A percentile compares a stretch with the other conserved stretches of the same genome.
These are phyloP conservation scores for Moniliella sp. DNA, from an alignment of 1,284 basidiomycete genomes.

Conservation along the genomic window DNA sequence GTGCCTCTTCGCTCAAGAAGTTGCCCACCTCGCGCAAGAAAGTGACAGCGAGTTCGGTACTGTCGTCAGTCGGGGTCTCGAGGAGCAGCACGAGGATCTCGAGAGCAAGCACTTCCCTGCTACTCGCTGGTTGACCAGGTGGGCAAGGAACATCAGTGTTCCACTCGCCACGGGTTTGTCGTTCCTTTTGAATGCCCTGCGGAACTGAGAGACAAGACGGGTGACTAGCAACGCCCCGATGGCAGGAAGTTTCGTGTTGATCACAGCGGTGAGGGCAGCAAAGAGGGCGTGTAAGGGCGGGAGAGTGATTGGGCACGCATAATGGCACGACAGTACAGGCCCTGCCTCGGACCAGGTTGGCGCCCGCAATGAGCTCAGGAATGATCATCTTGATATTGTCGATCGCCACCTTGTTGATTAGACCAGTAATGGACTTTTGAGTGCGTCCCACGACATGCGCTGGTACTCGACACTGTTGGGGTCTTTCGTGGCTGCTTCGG, in stretches of 20 bases:
- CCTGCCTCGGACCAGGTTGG: constrained; percentile 30
- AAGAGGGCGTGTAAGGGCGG: constrained; percentile 95
- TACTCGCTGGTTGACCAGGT: constrained; percentile 84
- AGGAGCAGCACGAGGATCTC: constrained; percentile 82
- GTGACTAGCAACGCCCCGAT: constrained; percentile 76
- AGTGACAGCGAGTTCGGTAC: constrained; percentile 88
- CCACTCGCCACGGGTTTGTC: constrained; percentile 93
- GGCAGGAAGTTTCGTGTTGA: constrained; percentile 91
- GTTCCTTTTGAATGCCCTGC: constrained; percentile 81
- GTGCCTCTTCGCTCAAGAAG: constrained; percentile 75
- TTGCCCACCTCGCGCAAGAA: constrained; percentile 93
- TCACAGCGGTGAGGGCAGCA: constrained; percentile 71
- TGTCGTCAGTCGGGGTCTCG: constrained; percentile 85
- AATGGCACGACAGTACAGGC: constrained; percentile 46
- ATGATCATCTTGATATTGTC: constrained; percentile 90
- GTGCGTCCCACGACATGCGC: constrained; percentile 81
- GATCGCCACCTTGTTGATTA: constrained; percentile 71
- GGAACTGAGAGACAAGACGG: constrained; percentile 78
- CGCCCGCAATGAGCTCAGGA: constrained; percentile 45
- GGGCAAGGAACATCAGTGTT: constrained; percentile 81
- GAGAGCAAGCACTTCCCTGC: constrained; percentile 78
- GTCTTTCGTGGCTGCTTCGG: constrained; percentile 53
- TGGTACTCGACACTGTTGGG: constrained; percentile 80
- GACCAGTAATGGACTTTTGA: constrained; percentile 96
- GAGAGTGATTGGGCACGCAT: constrained; percentile 95